A percentile compares a stretch with the other conserved stretches of the same genome.
These are phyloP conservation scores for Paecilomyces niveus DNA, from an alignment of 2,329 filamentous ascomycete genomes.

Conservation along the genomic window DNA sequence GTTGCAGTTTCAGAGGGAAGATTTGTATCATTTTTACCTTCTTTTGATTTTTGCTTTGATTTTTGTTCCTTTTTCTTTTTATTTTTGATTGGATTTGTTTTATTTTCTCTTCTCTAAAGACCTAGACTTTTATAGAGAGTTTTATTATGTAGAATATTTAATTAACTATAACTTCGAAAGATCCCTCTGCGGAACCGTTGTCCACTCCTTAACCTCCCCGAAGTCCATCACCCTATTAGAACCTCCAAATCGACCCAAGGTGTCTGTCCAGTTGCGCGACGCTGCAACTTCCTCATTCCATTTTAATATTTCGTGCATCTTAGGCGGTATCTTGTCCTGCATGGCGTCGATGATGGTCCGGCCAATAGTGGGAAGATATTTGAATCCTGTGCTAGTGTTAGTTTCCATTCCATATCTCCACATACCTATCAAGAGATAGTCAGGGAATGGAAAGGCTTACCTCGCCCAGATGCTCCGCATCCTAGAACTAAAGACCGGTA, in stretches of 20 bases:
- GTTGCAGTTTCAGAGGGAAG: too few species aligned
- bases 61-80: too few species aligned
- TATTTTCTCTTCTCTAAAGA: too few species aligned
- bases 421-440: background rate
- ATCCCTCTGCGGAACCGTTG: background rate
- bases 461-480: slow-evolving; percentile 43
- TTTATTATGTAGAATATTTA: background rate
- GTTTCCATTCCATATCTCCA: background rate
- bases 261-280: slow-evolving; percentile 4
- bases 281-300: slow-evolving; percentile 29
- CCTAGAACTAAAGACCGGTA: slow-evolving; percentile 40
- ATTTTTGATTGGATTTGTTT: too few species aligned
- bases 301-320: slow-evolving; percentile 39
- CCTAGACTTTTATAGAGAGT: too few species aligned
- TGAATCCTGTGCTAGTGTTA: slow-evolving; percentile 34
- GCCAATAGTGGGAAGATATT: slow-evolving; percentile 46
- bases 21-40: too few species aligned
- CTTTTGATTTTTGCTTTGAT: too few species aligned
- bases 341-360: slow-evolving; percentile 42
- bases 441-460: background rate
- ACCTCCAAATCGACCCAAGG: slow-evolving; percentile 42
- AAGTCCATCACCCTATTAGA: slow-evolving; percentile 44
- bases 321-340: slow-evolving; percentile 45
- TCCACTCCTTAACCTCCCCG: background rate
- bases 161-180: background rate